Evolutionary conservation across 208 protist species (phyloP).

Genomic region (Leishmania tropica): DNA sequence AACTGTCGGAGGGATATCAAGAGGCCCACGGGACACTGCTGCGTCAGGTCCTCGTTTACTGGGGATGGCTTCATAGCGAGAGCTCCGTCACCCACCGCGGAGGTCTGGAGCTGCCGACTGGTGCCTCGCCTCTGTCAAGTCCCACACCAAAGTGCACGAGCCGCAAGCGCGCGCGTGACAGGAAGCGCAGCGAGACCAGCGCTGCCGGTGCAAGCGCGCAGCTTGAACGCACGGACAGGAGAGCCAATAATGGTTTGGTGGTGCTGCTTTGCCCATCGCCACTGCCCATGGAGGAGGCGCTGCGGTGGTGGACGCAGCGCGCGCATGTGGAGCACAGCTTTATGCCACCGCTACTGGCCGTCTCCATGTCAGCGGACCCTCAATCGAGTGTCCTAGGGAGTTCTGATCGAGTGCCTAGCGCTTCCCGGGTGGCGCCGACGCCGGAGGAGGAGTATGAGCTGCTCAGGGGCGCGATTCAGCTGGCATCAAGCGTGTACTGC

Average conservation of each 20-base stretch:
- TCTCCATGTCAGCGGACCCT: constrained; percentile 28
- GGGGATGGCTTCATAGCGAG: constrained; percentile 21
- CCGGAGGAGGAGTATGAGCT: constrained; percentile 2
- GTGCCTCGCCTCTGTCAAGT: not conserved
- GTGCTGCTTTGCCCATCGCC: constrained; percentile 34
- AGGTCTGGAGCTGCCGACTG: not conserved
- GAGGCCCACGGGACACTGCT: constrained; percentile 19
- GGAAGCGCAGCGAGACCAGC: not conserved
- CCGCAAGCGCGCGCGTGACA: constrained; percentile 1
- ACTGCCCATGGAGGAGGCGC: constrained; percentile 28
- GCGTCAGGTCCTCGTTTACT: constrained; percentile 31
- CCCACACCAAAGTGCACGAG: constrained; percentile 11
- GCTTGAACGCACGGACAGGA: not conserved
- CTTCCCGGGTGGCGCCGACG: not conserved
- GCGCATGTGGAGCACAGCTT: constrained; percentile 64
- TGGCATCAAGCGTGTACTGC: not conserved
- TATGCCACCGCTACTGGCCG: constrained; percentile 62
- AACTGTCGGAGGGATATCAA: constrained; percentile 18
- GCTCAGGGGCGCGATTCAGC: not conserved
- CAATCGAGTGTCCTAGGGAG: not conserved
- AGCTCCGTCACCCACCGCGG: not conserved
- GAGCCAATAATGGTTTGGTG: constrained; percentile 23
- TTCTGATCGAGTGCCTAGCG: not conserved
- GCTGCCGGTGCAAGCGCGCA: not conserved
- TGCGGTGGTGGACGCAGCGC: constrained; percentile 63